These are phyloP conservation scores for Neckera pumila DNA, from an alignment of 225 moss, liverwort and hornwort species.

Conservation along the genomic window DNA sequence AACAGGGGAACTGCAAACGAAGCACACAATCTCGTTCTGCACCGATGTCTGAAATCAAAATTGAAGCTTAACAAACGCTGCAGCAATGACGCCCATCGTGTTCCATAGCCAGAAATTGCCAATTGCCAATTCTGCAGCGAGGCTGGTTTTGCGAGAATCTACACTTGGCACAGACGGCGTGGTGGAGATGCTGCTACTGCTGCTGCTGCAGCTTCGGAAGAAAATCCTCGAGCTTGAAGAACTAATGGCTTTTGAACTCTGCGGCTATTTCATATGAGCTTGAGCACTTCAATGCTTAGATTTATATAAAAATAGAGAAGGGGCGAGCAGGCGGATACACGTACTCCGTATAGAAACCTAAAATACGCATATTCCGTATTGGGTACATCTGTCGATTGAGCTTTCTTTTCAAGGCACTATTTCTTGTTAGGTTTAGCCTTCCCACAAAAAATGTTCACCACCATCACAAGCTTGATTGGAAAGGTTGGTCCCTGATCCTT, in stretches of 20 bases:
- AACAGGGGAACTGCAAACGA: not conserved
- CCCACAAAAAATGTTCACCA: too few species aligned
- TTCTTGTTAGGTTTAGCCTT: not conserved
- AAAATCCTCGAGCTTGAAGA: not conserved
- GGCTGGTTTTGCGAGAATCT: not conserved
- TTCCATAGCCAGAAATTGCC: not conserved
- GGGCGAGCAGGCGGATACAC: not conserved
- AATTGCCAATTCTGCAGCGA: not conserved
- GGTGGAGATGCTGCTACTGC: not conserved
- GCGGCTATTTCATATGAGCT: not conserved
- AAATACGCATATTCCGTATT: not conserved
- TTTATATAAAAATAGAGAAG: not conserved
- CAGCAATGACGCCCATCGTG: not conserved
- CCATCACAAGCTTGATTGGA: not conserved
- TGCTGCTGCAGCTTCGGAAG: not conserved
- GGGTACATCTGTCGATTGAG: not conserved
- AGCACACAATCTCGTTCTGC: not conserved
- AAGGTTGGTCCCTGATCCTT: rapidly evolving
- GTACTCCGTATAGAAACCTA: not conserved
- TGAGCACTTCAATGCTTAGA: not conserved
- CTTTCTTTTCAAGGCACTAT: not conserved
- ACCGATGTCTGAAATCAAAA: not conserved
- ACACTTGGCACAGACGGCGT: not conserved
- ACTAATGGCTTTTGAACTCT: not conserved
- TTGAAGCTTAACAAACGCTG: not conserved